Conservation (phyloP, 2,329 filamentous ascomycete genomes). For the Pseudocercospora eumusae region DNA sequence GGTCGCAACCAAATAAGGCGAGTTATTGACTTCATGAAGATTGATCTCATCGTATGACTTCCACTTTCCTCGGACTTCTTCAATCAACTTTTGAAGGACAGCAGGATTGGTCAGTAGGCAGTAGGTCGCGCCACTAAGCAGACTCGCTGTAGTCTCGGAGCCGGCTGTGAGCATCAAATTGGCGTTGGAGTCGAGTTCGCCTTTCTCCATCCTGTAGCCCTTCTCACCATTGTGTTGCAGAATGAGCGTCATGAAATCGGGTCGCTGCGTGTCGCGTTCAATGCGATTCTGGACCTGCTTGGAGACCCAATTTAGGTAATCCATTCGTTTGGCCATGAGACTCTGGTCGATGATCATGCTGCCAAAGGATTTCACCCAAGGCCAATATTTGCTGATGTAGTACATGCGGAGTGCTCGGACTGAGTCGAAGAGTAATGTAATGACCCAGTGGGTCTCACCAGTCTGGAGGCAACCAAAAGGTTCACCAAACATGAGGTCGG, state of each 20-base stretch:
- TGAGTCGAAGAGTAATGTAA: conserved; percentile 30
- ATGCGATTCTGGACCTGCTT: conserved; percentile 33
- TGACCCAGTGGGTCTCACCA: conserved; percentile 32
- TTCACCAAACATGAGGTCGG: conserved; percentile 32
- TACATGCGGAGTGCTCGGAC: conserved; percentile 34
- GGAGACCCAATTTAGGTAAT: conserved; percentile 32
- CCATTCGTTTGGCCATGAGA: conserved; percentile 25
- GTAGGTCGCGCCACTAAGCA: conserved; percentile 46
- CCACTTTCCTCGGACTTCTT: conserved; percentile 48
- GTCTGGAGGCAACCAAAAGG: conserved; percentile 37
- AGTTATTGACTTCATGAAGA: conserved; percentile 26
- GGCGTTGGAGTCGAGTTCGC: conserved; percentile 43
- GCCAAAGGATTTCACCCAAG: conserved; percentile 29
- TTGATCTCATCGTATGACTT: conserved; percentile 34
- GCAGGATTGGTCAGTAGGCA: conserved; percentile 45
- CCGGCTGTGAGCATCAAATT: conserved; percentile 54
- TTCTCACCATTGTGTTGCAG: conserved; percentile 46
- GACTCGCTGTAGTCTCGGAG: conserved; percentile 55
- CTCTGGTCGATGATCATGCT: conserved; percentile 28
- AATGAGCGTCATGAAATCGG: conserved; percentile 54
- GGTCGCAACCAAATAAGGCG: conserved; percentile 46
- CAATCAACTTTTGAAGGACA: conserved; percentile 42
- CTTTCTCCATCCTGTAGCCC: conserved; percentile 28
- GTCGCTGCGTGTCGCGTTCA: conserved; percentile 35
- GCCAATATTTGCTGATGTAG: conserved; percentile 35